Conservation (phyloP, 2,329 filamentous ascomycete species). For the Basipetospora chlamydospora region DNA sequence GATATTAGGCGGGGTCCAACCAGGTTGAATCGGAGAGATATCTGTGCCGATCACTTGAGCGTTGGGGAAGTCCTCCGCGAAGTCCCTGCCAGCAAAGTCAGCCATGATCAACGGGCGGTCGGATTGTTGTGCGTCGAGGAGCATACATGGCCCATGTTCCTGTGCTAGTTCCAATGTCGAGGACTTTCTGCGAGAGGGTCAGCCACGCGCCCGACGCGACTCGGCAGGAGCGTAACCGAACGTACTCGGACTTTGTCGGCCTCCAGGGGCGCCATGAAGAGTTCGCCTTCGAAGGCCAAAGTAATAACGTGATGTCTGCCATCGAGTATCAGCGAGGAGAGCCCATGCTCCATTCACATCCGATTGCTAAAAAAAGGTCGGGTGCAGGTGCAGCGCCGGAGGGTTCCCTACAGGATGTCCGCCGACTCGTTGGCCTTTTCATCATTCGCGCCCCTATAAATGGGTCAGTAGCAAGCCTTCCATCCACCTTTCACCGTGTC, state of each 20-base stretch:
- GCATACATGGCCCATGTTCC: constrained; percentile 38
- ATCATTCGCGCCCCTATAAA: no score
- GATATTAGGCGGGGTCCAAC: constrained; percentile 28
- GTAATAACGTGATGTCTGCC: constrained; percentile 12
- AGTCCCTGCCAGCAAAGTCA: constrained; percentile 29
- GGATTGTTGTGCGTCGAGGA: constrained; percentile 12
- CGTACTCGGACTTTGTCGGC: constrained; percentile 2
- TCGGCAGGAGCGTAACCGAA: constrained; percentile 5
- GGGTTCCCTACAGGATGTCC: no score
- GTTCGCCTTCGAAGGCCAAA: constrained; percentile 10
- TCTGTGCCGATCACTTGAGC: constrained; percentile 35
- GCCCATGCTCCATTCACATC: no score
- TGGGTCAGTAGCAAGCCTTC: no score
- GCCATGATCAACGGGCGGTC: neutral
- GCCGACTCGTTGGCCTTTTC: no score
- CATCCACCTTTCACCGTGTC: no score
- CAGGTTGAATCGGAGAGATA: constrained; percentile 40
- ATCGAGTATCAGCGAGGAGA: no score
- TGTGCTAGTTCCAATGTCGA: constrained; percentile 14
- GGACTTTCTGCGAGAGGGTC: constrained; percentile 7
- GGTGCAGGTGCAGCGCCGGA: no score
- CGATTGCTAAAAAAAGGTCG: no score
- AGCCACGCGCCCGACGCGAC: neutral
- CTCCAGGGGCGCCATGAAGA: constrained; percentile 13
- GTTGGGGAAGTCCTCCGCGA: constrained; percentile 26